phyloP scores from a whole-genome alignment of 2,329 filamentous ascomycete genomes.

The Septoria linicola region DNA sequence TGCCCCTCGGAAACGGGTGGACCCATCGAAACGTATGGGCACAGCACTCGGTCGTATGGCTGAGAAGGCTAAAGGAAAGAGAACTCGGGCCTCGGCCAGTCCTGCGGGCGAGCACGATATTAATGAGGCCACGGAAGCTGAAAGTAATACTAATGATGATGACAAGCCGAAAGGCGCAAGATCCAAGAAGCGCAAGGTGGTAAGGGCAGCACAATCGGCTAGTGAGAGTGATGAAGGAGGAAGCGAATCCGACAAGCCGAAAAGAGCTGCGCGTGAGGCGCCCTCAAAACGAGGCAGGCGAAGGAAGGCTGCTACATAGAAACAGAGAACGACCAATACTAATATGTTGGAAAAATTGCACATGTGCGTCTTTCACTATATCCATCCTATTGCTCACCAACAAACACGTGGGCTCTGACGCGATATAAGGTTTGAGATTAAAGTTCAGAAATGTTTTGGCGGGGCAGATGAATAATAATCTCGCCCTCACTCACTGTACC shows the following conservation, averaged over 20 bases:
- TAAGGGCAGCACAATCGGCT: not conserved
- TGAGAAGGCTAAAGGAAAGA: slow-evolving; percentile 49
- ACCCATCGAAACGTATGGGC: slow-evolving; percentile 72
- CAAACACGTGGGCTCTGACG: no score
- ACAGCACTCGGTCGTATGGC: slow-evolving; percentile 69
- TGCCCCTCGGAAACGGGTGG: slow-evolving; percentile 64
- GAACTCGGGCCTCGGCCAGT: slow-evolving; percentile 5
- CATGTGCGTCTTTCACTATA: no score
- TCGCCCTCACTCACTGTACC: no score
- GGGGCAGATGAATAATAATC: no score
- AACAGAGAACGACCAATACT: no score
- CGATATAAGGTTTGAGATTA: no score
- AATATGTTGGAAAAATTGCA: no score
- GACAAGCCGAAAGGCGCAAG: not conserved
- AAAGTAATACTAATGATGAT: not conserved
- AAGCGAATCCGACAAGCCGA: slow-evolving; percentile 1
- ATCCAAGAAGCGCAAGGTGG: slow-evolving; percentile 4
- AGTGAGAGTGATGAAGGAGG: slow-evolving; percentile 5
- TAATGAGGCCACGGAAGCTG: not conserved
- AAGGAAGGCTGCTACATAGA: not conserved
- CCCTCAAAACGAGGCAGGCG: not conserved
- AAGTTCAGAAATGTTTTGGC: no score
- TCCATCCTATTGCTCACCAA: no score
- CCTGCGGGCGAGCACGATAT: not conserved
- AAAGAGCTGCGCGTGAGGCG: not conserved